A percentile compares a stretch with the other conserved stretches of the same genome.
These are phyloP conservation scores for Hygrophila difformis DNA, from an alignment of 257 asterid species.

Conservation along the genomic window DNA sequence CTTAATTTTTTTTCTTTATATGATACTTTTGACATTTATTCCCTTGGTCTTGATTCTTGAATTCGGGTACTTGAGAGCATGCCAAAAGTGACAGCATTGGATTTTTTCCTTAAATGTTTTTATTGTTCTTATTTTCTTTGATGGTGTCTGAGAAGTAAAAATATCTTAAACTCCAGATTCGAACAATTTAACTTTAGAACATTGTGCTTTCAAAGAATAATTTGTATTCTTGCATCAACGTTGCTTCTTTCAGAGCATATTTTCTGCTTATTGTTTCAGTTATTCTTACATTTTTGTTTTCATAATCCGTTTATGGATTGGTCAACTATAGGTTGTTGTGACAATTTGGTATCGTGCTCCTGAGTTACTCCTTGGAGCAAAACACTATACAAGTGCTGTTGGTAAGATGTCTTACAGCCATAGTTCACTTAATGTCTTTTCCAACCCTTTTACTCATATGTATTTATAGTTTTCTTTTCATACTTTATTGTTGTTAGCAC, in stretches of 20 bases:
- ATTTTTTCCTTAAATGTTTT: not conserved
- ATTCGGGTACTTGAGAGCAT: not conserved
- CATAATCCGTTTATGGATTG: not conserved
- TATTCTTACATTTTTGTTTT: slow-evolving; percentile 5
- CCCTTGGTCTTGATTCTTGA: not conserved
- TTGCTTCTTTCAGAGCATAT: not conserved
- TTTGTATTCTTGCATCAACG: not conserved
- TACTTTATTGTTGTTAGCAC: too few species aligned
- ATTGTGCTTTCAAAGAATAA: not conserved
- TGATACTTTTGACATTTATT: not conserved
- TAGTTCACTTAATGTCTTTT: slow-evolving; percentile 13
- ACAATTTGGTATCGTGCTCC: slow-evolving; percentile 99
- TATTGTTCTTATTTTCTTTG: too few species aligned
- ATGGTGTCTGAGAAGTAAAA: not conserved
- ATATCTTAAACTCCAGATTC: not conserved
- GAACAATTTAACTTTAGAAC: not conserved
- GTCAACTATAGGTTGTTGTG: slow-evolving; percentile 76
- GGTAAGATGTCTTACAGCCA: slow-evolving; percentile 40
- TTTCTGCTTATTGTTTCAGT: slow-evolving; percentile 10
- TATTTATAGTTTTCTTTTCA: too few species aligned
- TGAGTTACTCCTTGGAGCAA: slow-evolving; percentile 93
- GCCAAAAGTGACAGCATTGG: not conserved
- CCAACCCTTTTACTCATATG: slow-evolving; percentile 9
- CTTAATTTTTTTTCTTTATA: not conserved
- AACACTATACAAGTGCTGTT: slow-evolving; percentile 97